Evolutionary conservation across 202 grass and related monocot genomes (phyloP).

Genomic region (Eragrostis tef): DNA sequence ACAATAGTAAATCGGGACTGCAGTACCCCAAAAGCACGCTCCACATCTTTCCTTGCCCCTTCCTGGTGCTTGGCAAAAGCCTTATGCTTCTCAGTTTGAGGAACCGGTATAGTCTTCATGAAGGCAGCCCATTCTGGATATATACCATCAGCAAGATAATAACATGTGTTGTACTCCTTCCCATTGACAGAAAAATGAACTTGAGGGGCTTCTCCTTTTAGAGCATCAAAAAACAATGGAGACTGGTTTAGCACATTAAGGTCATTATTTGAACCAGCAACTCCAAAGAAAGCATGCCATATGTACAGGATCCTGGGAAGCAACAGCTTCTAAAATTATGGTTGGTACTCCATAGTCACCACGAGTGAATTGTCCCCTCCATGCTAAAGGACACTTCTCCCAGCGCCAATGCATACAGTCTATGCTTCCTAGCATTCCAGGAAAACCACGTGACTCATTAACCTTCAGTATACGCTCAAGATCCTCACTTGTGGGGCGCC

Average conservation of each 20-base stretch:
- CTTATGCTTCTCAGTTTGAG: background rate
- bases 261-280: too few species aligned
- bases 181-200: background rate
- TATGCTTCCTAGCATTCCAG: background rate
- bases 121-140: background rate
- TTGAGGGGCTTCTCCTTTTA: background rate
- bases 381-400: too few species aligned
- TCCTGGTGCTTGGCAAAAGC: background rate
- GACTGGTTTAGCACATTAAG: too few species aligned
- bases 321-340: too few species aligned
- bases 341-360: too few species aligned
- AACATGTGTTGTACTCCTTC: background rate
- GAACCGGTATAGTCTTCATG: background rate
- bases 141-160: background rate
- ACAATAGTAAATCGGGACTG: background rate
- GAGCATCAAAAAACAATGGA: too few species aligned
- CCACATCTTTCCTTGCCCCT: background rate
- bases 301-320: too few species aligned
- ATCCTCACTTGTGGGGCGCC: background rate
- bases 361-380: too few species aligned
- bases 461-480: background rate
- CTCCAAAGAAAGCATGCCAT: too few species aligned
- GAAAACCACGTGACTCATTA: background rate
- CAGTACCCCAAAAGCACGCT: background rate
- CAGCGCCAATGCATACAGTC: background rate